Evolutionary conservation across 148 eudicot genomes (phyloP).

Genomic region (Silene latifolia): DNA sequence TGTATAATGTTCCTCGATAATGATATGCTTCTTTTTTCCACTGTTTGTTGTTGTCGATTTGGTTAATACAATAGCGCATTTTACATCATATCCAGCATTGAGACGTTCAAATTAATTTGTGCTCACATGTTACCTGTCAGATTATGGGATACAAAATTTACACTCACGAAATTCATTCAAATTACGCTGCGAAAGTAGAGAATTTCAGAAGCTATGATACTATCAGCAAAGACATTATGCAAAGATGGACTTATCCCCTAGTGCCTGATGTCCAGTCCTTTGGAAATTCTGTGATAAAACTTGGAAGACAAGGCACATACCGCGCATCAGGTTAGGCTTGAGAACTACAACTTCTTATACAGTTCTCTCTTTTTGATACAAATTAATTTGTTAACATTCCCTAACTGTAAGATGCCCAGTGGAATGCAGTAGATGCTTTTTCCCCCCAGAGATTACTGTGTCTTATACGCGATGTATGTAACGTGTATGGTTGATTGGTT

Average conservation of each 20-base stretch:
- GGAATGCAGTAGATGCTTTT: too few relatives aligned
- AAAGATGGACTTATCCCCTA: conserved; percentile 92
- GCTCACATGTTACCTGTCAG: conserved; percentile 35
- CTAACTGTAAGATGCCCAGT: too few relatives aligned
- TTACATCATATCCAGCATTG: background rate
- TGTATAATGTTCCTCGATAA: background rate
- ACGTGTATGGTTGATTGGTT: background rate
- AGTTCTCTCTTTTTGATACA: too few relatives aligned
- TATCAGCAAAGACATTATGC: conserved; percentile 91
- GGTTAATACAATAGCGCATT: background rate
- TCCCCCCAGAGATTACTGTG: too few relatives aligned
- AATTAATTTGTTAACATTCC: too few relatives aligned
- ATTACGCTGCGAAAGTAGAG: conserved; percentile 90
- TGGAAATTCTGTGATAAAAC: conserved; percentile 54
- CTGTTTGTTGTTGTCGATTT: background rate
- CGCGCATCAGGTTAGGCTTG: conserved; percentile 63
- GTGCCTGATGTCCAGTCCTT: conserved; percentile 85
- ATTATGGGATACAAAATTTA: conserved; percentile 95
- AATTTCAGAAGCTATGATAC: conserved; percentile 88
- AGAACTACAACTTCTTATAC: background rate
- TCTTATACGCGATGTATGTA: too few relatives aligned
- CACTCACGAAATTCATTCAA: conserved; percentile 86
- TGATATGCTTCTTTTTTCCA: background rate
- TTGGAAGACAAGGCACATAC: conserved; percentile 82
- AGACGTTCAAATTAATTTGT: background rate